Evolutionary conservation across 768 basidiomycete genomes (phyloP).

Genomic region (Goffeauzyma gilvescens): DNA sequence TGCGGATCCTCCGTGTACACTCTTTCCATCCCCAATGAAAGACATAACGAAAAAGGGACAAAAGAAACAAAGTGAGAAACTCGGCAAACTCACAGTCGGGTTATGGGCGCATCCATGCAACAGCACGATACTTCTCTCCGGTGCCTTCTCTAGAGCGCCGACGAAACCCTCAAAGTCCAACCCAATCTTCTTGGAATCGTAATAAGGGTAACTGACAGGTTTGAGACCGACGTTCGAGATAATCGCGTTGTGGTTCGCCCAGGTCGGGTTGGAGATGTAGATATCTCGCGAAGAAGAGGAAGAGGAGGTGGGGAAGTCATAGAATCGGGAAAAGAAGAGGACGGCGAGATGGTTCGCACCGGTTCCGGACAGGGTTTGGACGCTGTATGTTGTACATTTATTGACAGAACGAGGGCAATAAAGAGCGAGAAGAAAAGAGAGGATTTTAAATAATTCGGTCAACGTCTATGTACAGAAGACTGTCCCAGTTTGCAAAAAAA

Average conservation of each 20-base stretch:
- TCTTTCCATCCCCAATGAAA: no score
- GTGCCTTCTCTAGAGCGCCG: constrained; percentile 42
- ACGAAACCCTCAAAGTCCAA: constrained; percentile 60
- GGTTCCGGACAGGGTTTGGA: constrained; percentile 88
- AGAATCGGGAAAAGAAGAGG: constrained; percentile 66
- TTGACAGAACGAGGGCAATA: constrained; percentile 21
- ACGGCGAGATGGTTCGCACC: constrained; percentile 88
- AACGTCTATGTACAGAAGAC: no score
- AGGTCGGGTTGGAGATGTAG: constrained; percentile 77
- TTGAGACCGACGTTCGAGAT: constrained; percentile 71
- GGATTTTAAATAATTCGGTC: no score
- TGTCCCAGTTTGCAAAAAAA: background rate
- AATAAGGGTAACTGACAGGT: constrained; percentile 70
- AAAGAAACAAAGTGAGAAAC: no score
- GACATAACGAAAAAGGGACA: no score
- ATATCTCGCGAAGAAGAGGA: constrained; percentile 46
- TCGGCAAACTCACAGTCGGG: constrained; percentile 44
- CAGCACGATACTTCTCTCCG: constrained; percentile 58
- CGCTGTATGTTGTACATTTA: no score
- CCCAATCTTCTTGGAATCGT: constrained; percentile 71
- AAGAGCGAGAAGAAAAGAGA: background rate
- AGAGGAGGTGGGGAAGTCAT: constrained; percentile 40
- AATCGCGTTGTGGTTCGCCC: constrained; percentile 79
- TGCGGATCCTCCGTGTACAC: no score
- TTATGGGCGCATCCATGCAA: constrained; percentile 92